These are phyloP conservation scores for Chrysosporium queenslandicum DNA, from an alignment of 2,329 filamentous ascomycete species.

Conservation along the genomic window DNA sequence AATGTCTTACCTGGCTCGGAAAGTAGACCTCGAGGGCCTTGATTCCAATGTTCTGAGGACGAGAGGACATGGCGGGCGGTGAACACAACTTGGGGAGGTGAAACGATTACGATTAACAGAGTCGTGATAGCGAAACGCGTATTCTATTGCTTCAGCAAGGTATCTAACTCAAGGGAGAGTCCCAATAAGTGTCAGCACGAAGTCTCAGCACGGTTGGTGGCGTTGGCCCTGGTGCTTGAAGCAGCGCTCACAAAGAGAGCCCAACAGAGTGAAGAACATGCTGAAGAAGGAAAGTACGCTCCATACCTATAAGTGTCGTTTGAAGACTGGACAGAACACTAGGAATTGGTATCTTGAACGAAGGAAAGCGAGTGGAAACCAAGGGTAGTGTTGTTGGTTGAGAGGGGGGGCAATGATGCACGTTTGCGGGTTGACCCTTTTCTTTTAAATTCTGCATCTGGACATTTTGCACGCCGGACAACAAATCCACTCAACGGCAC, in stretches of 20 bases:
- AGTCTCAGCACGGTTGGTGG: not conserved
- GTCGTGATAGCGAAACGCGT: not conserved
- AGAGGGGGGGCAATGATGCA: not conserved
- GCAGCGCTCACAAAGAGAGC: too few relatives aligned
- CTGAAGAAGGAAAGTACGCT: not conserved
- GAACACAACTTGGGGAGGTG: not conserved
- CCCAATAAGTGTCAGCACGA: not conserved
- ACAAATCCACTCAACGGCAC: slow-evolving; percentile 4
- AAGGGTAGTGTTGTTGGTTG: not conserved
- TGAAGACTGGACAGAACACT: not conserved
- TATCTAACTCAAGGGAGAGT: not conserved
- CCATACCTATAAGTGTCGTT: not conserved
- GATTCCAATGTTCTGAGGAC: slow-evolving; percentile 80
- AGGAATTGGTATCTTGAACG: not conserved
- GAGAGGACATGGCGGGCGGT: slow-evolving; percentile 52
- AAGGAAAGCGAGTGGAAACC: not conserved
- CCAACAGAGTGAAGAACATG: not conserved
- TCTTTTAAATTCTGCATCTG: slow-evolving; percentile 2
- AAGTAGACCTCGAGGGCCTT: slow-evolving; percentile 90
- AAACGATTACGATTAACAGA: not conserved
- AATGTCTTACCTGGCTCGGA: slow-evolving; percentile 60
- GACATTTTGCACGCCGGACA: not conserved
- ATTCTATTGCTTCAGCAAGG: not conserved
- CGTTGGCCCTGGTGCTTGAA: too few relatives aligned
- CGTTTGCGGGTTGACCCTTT: slow-evolving; percentile 6